Conservation (phyloP, 306 rosid species). For the Prunus padus region DNA sequence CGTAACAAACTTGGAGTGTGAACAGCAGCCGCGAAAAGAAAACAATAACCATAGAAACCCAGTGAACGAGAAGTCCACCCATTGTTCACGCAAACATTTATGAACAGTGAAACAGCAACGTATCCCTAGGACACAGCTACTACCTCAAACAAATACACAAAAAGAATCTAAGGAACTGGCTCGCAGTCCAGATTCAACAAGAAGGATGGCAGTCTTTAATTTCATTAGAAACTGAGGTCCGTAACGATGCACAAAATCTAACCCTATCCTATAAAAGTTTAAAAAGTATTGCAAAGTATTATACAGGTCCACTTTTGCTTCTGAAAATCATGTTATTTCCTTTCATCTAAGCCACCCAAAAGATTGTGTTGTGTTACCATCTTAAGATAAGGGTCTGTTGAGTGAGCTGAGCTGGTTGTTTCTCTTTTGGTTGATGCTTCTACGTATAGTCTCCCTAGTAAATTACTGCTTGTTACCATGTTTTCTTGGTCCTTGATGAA, state of each 20-base stretch:
- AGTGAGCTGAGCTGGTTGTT: not conserved
- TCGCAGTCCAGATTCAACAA: not conserved
- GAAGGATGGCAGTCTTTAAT: not conserved
- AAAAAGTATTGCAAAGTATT: too few species aligned
- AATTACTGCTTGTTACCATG: not conserved
- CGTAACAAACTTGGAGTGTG: too few species aligned
- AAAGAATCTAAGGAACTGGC: not conserved
- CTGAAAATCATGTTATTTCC: too few species aligned
- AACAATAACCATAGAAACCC: too few species aligned
- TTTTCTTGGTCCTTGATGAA: not conserved
- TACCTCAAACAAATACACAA: not conserved
- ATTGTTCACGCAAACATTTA: too few species aligned
- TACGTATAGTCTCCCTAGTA: not conserved
- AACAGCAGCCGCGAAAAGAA: too few species aligned
- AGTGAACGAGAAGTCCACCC: too few species aligned
- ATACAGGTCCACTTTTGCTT: not conserved
- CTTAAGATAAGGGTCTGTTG: not conserved
- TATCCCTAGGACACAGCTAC: not conserved
- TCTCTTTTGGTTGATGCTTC: not conserved
- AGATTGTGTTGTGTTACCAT: not conserved
- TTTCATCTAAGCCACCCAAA: too few species aligned
- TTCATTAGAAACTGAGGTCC: not conserved
- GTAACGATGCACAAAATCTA: too few species aligned
- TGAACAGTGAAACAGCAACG: too few species aligned
- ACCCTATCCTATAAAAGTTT: not conserved